A percentile compares a stretch with the other conserved stretches of the same genome.
phyloP scores from a whole-genome alignment of 225 moss, liverwort and hornwort genomes.

The Sphagnum contortum region DNA sequence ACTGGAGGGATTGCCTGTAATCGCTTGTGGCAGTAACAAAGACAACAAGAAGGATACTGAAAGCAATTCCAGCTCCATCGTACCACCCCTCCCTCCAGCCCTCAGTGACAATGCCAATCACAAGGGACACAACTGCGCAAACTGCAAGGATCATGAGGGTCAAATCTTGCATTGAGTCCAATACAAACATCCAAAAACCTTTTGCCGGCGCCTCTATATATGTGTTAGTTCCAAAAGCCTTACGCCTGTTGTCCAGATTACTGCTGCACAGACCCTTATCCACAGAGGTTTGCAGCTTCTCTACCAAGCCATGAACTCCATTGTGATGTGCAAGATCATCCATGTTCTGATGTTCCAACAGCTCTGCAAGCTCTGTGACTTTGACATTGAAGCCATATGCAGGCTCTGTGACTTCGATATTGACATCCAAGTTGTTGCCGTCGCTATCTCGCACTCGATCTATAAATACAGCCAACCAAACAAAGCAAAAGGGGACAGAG shows the following conservation, averaged over 20 bases:
- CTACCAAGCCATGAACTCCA: constrained; percentile 9
- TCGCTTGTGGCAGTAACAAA: constrained; percentile 16
- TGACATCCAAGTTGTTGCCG: too few species aligned
- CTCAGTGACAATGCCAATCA: constrained; percentile 21
- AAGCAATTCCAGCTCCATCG: constrained; percentile 13
- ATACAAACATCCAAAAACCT: constrained; percentile 12
- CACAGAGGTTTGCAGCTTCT: constrained; percentile 4
- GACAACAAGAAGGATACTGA: constrained; percentile 15
- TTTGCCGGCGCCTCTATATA: constrained; percentile 13
- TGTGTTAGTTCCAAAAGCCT: constrained; percentile 11
- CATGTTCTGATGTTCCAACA: constrained; percentile 5
- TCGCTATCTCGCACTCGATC: background rate
- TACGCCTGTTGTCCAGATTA: background rate
- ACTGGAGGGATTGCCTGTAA: constrained; percentile 13
- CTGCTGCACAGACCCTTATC: constrained; percentile 7
- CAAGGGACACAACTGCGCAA: constrained; percentile 11
- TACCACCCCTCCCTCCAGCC: constrained; percentile 34
- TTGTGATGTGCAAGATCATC: background rate
- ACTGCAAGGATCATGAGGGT: constrained; percentile 10
- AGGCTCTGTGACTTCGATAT: too few species aligned
- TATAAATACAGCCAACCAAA: background rate
- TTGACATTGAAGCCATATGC: constrained; percentile 6
- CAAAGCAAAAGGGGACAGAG: background rate
- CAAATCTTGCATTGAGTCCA: constrained; percentile 12
- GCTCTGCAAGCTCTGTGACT: constrained; percentile 2